Conservation (phyloP, 1,284 basidiomycete genomes). For the Rhizoctonia solani region DNA sequence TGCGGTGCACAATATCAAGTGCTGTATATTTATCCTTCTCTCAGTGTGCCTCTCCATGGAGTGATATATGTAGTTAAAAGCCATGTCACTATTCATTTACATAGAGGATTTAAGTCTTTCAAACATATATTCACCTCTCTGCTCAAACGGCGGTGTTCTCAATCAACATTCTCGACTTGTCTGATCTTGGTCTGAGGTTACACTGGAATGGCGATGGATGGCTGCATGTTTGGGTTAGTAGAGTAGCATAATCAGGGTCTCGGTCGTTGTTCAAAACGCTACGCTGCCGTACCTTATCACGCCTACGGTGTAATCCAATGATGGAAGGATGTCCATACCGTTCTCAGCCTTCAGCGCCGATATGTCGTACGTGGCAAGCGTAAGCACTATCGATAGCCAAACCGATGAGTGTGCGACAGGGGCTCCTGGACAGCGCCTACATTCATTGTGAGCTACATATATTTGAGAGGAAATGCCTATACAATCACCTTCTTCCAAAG, state of each 20-base stretch:
- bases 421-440: constrained; percentile 23
- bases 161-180: background rate
- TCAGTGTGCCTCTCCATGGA: no score
- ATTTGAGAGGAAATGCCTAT: background rate
- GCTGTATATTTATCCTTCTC: no score
- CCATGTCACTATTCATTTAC: no score
- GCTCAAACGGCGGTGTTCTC: background rate
- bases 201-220: background rate
- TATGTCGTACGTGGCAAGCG: constrained; percentile 20
- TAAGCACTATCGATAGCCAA: constrained; percentile 20
- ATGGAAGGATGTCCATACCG: constrained; percentile 1
- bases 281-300: background rate
- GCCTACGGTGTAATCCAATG: constrained; percentile 1
- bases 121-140: no score
- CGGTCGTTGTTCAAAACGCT: background rate
- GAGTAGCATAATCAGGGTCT: background rate
- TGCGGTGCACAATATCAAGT: no score
- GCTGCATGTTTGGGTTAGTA: background rate
- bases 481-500: constrained; percentile 13
- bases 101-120: no score
- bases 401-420: constrained; percentile 21
- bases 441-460: background rate
- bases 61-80: no score
- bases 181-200: background rate
- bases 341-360: background rate